phyloP scores from a whole-genome alignment of 176 grass and related monocot species.

The Hordeum vulgare region MorexV3_pseudomolecules_assembly NC_058522.1:498017397-498017896 shows the following conservation, averaged over 20 bases:
- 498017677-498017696: not conserved
- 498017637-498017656: slow-evolving; percentile 21
- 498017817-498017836: too few species aligned
- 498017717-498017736: not conserved
- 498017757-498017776: too few species aligned
- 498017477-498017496: not conserved
- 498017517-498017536: not conserved
- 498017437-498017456: not conserved
- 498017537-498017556: slow-evolving; percentile 4
- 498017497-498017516: not conserved
- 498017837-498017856: too few species aligned
- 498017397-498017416: not conserved
- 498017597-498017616: slow-evolving; percentile 15
- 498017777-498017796: too few species aligned
- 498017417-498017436: not conserved
- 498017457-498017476: not conserved
- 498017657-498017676: not conserved
- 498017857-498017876: too few species aligned
- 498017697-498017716: not conserved
- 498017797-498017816: too few species aligned
- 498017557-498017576: not conserved
- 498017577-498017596: slow-evolving; percentile 11
- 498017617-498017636: slow-evolving; percentile 12
- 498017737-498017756: too few species aligned
- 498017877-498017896: too few species aligned